Evolutionary conservation across 1,284 basidiomycete genomes (phyloP).

Genomic region (Fomitopsis palustris): DNA sequence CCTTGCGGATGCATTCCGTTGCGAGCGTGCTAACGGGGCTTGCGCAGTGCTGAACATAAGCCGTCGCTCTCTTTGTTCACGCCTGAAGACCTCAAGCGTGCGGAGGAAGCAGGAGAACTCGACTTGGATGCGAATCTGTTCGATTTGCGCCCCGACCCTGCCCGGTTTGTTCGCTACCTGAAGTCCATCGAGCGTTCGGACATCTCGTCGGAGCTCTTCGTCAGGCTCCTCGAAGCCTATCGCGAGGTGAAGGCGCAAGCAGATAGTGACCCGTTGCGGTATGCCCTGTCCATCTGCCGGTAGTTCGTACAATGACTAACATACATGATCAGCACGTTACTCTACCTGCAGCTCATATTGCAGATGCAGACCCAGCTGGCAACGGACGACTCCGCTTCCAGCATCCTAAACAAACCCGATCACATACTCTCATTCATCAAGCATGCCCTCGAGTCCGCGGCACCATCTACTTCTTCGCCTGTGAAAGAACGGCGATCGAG

Average conservation of each 20-base stretch:
- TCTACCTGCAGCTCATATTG: conserved; percentile 75
- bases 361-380: conserved; percentile 73
- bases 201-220: conserved; percentile 68
- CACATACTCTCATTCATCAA: conserved; percentile 80
- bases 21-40: background rate
- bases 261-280: conserved; percentile 57
- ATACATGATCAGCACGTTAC: conserved; percentile 39
- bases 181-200: conserved; percentile 65
- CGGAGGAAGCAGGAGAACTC: conserved; percentile 39
- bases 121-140: conserved; percentile 57
- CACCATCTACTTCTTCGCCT: conserved; percentile 19
- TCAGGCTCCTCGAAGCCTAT: conserved; percentile 71
- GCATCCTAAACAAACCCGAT: conserved; percentile 66
- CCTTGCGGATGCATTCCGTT: background rate
- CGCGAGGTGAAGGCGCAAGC: conserved; percentile 41
- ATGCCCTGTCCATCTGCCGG: conserved; percentile 8
- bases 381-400: conserved; percentile 47
- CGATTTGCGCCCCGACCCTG: conserved; percentile 71
- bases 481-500: background rate
- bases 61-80: conserved; percentile 44
- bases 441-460: conserved; percentile 48
- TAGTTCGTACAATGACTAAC: background rate
- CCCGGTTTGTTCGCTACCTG: conserved; percentile 61
- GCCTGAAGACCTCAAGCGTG: conserved; percentile 42
- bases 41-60: conserved; percentile 22